Conservation (phyloP, 2,329 filamentous ascomycete species). For the Neonectria hederae region DNA sequence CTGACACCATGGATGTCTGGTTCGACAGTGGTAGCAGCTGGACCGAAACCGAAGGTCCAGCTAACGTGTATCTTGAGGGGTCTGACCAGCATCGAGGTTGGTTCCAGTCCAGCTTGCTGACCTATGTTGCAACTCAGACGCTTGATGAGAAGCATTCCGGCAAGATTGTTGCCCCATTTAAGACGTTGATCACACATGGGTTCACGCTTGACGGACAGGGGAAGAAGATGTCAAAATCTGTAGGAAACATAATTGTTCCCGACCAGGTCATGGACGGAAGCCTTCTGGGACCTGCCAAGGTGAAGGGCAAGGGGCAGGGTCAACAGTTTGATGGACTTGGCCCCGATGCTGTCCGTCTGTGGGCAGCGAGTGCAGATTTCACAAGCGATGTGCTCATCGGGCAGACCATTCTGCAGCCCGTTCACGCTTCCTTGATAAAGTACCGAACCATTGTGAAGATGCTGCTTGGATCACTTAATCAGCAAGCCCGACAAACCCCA, state of each 20-base stretch:
- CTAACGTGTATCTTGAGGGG: conserved; percentile 93
- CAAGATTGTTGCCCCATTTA: conserved; percentile 72
- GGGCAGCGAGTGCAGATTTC: conserved; percentile 93
- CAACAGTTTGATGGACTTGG: conserved; percentile 76
- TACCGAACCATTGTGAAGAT: conserved; percentile 92
- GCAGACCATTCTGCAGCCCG: conserved; percentile 76
- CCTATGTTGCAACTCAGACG: conserved; percentile 74
- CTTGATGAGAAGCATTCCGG: conserved; percentile 42
- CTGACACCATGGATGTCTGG: conserved; percentile 99
- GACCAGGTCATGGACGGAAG: conserved; percentile 86
- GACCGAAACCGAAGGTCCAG: conserved; percentile 68
- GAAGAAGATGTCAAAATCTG: conserved; percentile 99
- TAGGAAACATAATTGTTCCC: conserved; percentile 88
- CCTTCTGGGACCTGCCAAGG: conserved; percentile 75
- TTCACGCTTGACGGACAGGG: conserved; percentile 90
- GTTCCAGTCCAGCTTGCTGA: conserved; percentile 97
- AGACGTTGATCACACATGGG: conserved; percentile 90
- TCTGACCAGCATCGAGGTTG: conserved; percentile 96
- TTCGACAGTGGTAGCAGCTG: conserved; percentile 98
- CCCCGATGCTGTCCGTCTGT: conserved; percentile 86
- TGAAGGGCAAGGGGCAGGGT: conserved; percentile 59
- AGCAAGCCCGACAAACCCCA: conserved; percentile 59
- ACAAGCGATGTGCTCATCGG: conserved; percentile 88
- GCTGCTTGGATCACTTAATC: conserved; percentile 78
- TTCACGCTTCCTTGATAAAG: conserved; percentile 82